These are phyloP conservation scores for Jatropha multifida DNA, from an alignment of 441 rosid genomes.

Conservation along the genomic window DNA sequence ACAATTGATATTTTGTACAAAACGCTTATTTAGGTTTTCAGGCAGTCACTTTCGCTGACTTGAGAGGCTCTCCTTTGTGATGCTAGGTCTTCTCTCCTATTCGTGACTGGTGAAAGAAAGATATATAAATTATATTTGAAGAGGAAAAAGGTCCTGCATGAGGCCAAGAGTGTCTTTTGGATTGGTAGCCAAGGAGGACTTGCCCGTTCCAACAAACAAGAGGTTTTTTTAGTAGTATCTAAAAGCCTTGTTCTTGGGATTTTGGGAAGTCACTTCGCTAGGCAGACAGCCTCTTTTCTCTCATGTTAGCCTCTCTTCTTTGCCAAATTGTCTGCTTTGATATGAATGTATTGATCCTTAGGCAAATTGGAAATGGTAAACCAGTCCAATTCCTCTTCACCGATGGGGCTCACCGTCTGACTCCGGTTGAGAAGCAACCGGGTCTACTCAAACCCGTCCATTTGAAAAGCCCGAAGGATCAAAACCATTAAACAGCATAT, in stretches of 20 bases:
- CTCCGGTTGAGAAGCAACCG: too few relatives aligned
- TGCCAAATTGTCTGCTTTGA: too few relatives aligned
- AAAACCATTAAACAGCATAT: too few relatives aligned
- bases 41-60: conserved; percentile 25
- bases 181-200: conserved; percentile 31
- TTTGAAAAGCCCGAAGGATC: too few relatives aligned
- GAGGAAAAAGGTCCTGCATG: conserved; percentile 18
- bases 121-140: background rate
- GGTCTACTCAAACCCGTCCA: too few relatives aligned
- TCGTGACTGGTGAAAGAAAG: too few relatives aligned
- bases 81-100: conserved; percentile 8
- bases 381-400: too few relatives aligned
- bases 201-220: conserved; percentile 7
- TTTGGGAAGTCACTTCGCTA: conserved; percentile 21
- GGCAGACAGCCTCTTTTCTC: conserved; percentile 15
- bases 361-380: too few relatives aligned
- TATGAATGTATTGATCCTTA: too few relatives aligned
- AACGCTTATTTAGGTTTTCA: background rate
- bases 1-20: too few relatives aligned
- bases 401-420: too few relatives aligned
- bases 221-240: background rate
- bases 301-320: conserved; percentile 17
- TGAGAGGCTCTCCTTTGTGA: conserved; percentile 19
- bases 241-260: background rate
- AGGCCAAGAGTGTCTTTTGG: conserved; percentile 4